A percentile compares a stretch with the other conserved stretches of the same genome.
Evolutionary conservation across 768 basidiomycete genomes (phyloP).

Genomic region (Lyophyllum semitale): DNA sequence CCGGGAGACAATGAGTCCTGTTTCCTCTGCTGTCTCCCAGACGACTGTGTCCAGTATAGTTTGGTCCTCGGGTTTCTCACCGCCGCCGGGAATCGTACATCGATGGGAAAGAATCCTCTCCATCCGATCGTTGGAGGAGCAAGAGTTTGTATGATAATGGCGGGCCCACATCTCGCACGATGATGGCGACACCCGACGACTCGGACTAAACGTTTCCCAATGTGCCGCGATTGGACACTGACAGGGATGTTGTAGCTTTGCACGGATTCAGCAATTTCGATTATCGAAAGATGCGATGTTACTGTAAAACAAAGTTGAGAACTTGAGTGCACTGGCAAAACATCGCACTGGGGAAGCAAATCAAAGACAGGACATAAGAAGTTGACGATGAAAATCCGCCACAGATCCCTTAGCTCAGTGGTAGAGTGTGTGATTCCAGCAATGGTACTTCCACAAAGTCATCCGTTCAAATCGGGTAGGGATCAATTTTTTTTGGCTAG

Average conservation of each 20-base stretch:
- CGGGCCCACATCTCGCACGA: neutral
- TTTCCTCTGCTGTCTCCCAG: neutral
- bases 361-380: too few species aligned
- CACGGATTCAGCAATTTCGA: neutral
- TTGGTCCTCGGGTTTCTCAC: neutral
- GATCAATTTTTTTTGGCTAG: conserved; percentile 20
- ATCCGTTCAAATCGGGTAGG: conserved; percentile 44
- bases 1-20: neutral
- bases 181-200: neutral
- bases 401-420: conserved; percentile 11
- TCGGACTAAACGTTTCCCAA: neutral
- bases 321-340: too few species aligned
- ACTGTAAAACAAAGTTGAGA: too few species aligned
- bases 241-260: neutral
- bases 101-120: neutral
- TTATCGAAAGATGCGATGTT: neutral
- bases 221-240: neutral
- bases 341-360: too few species aligned
- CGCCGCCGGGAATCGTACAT: conserved; percentile 1
- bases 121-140: neutral
- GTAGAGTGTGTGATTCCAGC: conserved; percentile 24
- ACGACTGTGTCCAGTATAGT: neutral
- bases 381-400: too few species aligned
- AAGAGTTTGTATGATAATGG: neutral
- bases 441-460: conserved; percentile 36